Evolutionary conservation across 345 rosid species (phyloP), one percentile per base, ranked within the genome.

Genomic region (Angophora floribunda): DNA sequence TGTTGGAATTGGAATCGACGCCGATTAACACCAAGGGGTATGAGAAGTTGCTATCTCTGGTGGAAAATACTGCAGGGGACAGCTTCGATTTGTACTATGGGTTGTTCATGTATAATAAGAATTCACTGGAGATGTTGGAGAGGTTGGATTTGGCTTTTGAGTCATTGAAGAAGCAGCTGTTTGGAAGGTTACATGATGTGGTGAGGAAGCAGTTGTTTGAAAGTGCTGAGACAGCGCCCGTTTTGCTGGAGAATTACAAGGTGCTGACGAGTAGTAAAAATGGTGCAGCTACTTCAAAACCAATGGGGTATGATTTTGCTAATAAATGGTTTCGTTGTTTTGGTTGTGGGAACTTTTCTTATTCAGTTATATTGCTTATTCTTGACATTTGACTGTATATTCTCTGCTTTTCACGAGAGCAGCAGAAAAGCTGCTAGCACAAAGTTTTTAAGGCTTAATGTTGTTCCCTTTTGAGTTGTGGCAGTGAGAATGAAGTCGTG

Each of bases 71-170:
- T 7, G 87, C 90, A 7, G 90, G 91, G 51, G 98, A 97, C 92
- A 96, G 98, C 87, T 96, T 96, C 57, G 97, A 97, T 93, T 87
- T 96, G 92, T 96, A 93, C 87, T 96, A 94, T 85, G 99, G 97
- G 45, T 90, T 97, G 93, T 97, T 96, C 89, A 52, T 95, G 93
- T 94, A 93, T 67, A 97, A 97, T 10, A 90, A 88, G 85, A 94
- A 92, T 86, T 94, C 97, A 2, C 86, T 96, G 85, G 96, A 95
- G 92, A 91, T 92, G 95, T 41, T 97, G 86, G 96, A 96, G 92
- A 95, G 88, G 92, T 88, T 96, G 91, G 96, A 94, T 92, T 91
- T 94, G 88, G 96, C 94, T 50, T 93, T 96, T 45, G 94, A 91
- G 90, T 89, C 92, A 3, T 88, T 96, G 91, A 93, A 94, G 86